Conservation (phyloP, 306 rosid species). For the Quercus gilva region DNA sequence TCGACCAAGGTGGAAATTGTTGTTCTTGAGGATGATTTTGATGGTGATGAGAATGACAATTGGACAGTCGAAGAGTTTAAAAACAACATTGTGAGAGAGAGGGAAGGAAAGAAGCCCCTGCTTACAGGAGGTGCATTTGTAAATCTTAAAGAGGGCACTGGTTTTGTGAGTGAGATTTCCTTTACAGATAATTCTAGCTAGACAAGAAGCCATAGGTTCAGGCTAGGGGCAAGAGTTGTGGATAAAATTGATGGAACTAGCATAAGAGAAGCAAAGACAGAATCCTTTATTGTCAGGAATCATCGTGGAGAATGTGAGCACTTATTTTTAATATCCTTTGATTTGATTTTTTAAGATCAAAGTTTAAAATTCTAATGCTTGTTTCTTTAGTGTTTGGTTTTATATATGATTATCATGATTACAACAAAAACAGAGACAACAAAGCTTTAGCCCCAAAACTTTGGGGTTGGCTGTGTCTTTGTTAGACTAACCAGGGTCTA, state of each 20-base stretch:
- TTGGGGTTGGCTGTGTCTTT: too few species aligned
- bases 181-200: constrained; percentile 97
- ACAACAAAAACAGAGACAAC: too few species aligned
- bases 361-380: constrained; percentile 11
- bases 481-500: too few species aligned
- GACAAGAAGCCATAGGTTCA: constrained; percentile 93
- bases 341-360: constrained; percentile 17
- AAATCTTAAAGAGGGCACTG: constrained; percentile 77
- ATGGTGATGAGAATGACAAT: constrained; percentile 72
- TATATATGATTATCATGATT: not conserved
- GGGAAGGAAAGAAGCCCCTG: constrained; percentile 93
- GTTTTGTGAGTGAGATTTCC: constrained; percentile 73
- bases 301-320: constrained; percentile 97
- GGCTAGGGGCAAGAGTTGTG: constrained; percentile 82
- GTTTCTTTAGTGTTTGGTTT: not conserved
- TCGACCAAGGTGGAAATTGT: constrained; percentile 86
- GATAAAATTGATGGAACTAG: constrained; percentile 61
- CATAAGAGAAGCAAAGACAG: constrained; percentile 85
- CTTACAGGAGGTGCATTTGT: constrained; percentile 79
- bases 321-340: constrained; percentile 13
- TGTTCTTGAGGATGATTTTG: constrained; percentile 98
- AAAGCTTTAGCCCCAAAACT: too few species aligned
- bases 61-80: constrained; percentile 82
- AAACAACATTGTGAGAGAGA: constrained; percentile 82
- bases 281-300: constrained; percentile 84